Conservation (phyloP, 352 stramenopile species). For the Globisporangium nodosum region DNA sequence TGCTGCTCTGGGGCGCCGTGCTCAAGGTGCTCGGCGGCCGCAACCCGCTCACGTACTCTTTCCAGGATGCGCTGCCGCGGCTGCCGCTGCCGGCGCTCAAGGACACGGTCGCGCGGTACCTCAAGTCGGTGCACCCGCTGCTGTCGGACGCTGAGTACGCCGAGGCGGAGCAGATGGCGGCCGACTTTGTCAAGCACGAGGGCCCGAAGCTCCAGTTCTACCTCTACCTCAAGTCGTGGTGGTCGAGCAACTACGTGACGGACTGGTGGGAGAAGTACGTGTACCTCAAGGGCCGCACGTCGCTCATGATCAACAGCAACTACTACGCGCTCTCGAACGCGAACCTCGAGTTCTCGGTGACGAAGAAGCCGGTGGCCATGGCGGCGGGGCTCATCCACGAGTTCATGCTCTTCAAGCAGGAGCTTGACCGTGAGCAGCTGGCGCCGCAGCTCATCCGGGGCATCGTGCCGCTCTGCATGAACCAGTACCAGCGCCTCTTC, state of each 20-base stretch:
- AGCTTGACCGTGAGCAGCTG: constrained; percentile 79
- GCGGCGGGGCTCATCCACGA: constrained; percentile 66
- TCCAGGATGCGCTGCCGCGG: constrained; percentile 88
- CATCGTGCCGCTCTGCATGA: constrained; percentile 89
- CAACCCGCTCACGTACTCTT: constrained; percentile 86
- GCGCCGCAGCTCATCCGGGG: constrained; percentile 77
- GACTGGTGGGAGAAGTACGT: constrained; percentile 91
- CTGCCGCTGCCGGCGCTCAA: constrained; percentile 92
- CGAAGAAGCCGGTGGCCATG: constrained; percentile 55
- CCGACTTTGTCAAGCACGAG: constrained; percentile 85
- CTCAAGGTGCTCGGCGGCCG: constrained; percentile 80
- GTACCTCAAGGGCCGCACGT: constrained; percentile 83
- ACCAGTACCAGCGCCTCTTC: constrained; percentile 88
- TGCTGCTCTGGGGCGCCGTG: constrained; percentile 66
- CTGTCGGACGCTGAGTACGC: constrained; percentile 85
- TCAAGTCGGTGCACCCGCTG: constrained; percentile 91
- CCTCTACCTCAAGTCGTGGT: constrained; percentile 88
- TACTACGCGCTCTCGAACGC: constrained; percentile 82
- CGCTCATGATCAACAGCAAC: constrained; percentile 91
- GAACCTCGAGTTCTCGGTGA: constrained; percentile 58
- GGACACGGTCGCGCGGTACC: constrained; percentile 89
- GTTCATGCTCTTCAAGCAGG: constrained; percentile 86
- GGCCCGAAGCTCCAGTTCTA: constrained; percentile 89
- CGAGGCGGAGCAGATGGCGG: constrained; percentile 75
- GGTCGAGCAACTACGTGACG: constrained; percentile 86